These are phyloP conservation scores for Fusarium staphyleae DNA, from an alignment of 2,329 filamentous ascomycete species.

Conservation along the genomic window DNA sequence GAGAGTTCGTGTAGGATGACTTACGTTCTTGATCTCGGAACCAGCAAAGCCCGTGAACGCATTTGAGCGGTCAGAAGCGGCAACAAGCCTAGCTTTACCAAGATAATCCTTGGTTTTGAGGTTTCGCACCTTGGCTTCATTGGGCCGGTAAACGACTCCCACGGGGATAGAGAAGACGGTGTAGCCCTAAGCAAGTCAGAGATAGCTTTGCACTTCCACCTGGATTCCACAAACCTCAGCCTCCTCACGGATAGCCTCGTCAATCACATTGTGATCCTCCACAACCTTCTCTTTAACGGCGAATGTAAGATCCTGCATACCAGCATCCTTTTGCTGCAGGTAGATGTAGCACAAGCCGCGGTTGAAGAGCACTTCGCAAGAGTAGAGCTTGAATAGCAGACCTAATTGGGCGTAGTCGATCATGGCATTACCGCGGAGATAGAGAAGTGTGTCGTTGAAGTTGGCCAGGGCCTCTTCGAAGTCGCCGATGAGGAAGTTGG, in stretches of 20 bases:
- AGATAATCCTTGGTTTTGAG: constrained; percentile 97
- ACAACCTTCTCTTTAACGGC: constrained; percentile 96
- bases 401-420: constrained; percentile 98
- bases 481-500: constrained; percentile 95
- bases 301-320: constrained; percentile 88
- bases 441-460: constrained; percentile 97
- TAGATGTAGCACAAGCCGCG: constrained; percentile 97
- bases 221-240: constrained; percentile 72
- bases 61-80: constrained; percentile 81
- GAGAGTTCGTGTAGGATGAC: constrained; percentile 36
- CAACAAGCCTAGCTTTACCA: constrained; percentile 92
- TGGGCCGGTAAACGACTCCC: constrained; percentile 92
- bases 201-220: not conserved
- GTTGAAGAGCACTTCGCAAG: constrained; percentile 97
- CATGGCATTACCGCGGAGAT: constrained; percentile 92
- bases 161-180: constrained; percentile 99
- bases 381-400: constrained; percentile 94
- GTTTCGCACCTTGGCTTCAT: constrained; percentile 98
- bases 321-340: constrained; percentile 86
- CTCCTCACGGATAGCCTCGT: constrained; percentile 92
- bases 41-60: constrained; percentile 84
- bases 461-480: constrained; percentile 97
- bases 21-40: constrained; percentile 77
- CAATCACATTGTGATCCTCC: constrained; percentile 95
- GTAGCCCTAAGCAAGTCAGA: constrained; percentile 72